phyloP scores from a whole-genome alignment of 2,329 filamentous ascomycete genomes.

The Laburnicola sp. region DNA sequence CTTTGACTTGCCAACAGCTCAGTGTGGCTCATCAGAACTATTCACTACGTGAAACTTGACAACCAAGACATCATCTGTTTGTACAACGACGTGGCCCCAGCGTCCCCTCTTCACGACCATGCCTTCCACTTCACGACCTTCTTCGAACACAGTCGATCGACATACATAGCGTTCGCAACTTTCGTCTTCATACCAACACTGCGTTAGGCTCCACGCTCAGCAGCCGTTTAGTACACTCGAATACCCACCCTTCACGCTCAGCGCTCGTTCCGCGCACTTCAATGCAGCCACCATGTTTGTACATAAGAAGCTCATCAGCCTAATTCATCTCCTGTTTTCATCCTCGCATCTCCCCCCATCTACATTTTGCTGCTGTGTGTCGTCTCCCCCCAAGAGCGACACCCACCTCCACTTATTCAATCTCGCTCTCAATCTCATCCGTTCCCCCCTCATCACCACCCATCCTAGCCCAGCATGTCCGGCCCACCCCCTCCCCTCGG shows the following conservation, averaged over 20 bases:
- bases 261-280: neutral
- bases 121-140: neutral
- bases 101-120: neutral
- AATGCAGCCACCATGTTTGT: neutral
- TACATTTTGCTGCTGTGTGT: neutral
- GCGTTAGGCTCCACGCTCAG: neutral
- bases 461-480: conserved; percentile 23
- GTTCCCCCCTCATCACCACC: neutral
- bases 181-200: neutral
- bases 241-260: neutral
- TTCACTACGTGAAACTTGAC: neutral
- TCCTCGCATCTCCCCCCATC: neutral
- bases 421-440: neutral
- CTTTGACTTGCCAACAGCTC: too few species aligned
- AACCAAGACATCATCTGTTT: neutral
- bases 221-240: neutral
- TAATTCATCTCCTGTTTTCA: neutral
- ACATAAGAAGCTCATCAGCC: neutral
- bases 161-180: neutral
- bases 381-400: neutral
- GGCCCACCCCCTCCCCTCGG: conserved; percentile 31
- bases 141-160: neutral
- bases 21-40: neutral
- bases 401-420: neutral
- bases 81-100: neutral